Percentiles rank a stretch among this genome's conserved stretches.
These are phyloP conservation scores for Jamesozyma rosinii DNA, from an alignment of 805 yeast genomes.

Conservation along the genomic window DNA sequence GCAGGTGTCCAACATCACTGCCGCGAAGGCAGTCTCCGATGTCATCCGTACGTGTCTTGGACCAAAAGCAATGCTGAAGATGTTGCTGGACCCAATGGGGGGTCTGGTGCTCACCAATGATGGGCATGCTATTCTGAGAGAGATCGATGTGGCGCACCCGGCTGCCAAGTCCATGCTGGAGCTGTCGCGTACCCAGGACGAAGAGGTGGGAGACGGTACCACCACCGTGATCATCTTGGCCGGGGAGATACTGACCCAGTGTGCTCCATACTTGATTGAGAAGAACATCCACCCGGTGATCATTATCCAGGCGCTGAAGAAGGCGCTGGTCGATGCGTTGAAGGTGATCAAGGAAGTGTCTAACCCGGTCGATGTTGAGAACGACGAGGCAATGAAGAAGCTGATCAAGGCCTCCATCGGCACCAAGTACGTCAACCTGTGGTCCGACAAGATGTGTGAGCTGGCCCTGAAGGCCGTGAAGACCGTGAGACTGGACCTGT, in stretches of 20 bases:
- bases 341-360: conserved; percentile 79
- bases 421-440: conserved; percentile 83
- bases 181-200: conserved; percentile 92
- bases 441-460: conserved; percentile 87
- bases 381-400: conserved; percentile 79
- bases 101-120: conserved; percentile 96
- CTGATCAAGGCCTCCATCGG: conserved; percentile 89
- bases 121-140: conserved; percentile 96
- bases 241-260: conserved; percentile 92
- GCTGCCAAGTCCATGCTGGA: conserved; percentile 99
- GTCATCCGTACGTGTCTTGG: conserved; percentile 96
- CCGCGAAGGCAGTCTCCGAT: conserved; percentile 99
- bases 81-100: conserved; percentile 89
- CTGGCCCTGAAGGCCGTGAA: conserved; percentile 82
- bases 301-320: conserved; percentile 86
- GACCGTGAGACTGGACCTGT: conserved; percentile 57
- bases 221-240: conserved; percentile 95
- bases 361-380: conserved; percentile 69
- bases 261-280: conserved; percentile 82
- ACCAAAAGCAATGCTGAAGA: conserved; percentile 97
- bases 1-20: conserved; percentile 91
- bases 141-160: conserved; percentile 95
- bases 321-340: conserved; percentile 83
- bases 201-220: conserved; percentile 98
- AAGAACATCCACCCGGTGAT: conserved; percentile 95